Evolutionary conservation across 2,329 filamentous ascomycete species (phyloP).

Genomic region (Xylariaceae sp.): DNA sequence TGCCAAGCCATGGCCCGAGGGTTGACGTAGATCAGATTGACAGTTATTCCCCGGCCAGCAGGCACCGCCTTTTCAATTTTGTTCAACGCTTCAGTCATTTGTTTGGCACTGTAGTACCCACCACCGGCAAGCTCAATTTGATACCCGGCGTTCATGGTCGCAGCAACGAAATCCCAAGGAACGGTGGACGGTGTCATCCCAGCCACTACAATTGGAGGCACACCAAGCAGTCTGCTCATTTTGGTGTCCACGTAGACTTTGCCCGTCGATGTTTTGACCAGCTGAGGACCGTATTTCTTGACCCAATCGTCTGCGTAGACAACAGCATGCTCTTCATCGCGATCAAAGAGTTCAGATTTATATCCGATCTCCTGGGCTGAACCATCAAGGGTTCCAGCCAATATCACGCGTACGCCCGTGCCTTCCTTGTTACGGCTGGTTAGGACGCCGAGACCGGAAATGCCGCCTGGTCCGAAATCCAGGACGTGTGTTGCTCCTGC

Average conservation of each 20-base stretch:
- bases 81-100: conserved; percentile 74
- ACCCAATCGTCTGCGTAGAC: conserved; percentile 98
- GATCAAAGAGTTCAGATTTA: conserved; percentile 96
- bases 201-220: conserved; percentile 84
- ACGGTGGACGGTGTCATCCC: conserved; percentile 93
- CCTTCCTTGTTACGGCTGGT: conserved; percentile 99
- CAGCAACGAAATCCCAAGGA: conserved; percentile 85
- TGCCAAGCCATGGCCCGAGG: conserved; percentile 90
- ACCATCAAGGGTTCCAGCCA: conserved; percentile 89
- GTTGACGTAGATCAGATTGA: conserved; percentile 90
- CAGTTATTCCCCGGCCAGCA: conserved; percentile 78
- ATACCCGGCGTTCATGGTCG: conserved; percentile 93
- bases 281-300: conserved; percentile 88
- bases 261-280: conserved; percentile 84
- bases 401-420: conserved; percentile 91
- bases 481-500: conserved; percentile 87
- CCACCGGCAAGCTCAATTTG: conserved; percentile 87
- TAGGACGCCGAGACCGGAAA: conserved; percentile 90
- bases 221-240: conserved; percentile 81
- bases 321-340: conserved; percentile 90
- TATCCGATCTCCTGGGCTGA: conserved; percentile 90
- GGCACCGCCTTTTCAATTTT: conserved; percentile 85
- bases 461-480: conserved; percentile 94
- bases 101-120: conserved; percentile 80
- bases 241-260: conserved; percentile 94